Base-by-base conservation (phyloP, 306 rosid genomes). In the Sphenostylis stenocarpa region DNA sequence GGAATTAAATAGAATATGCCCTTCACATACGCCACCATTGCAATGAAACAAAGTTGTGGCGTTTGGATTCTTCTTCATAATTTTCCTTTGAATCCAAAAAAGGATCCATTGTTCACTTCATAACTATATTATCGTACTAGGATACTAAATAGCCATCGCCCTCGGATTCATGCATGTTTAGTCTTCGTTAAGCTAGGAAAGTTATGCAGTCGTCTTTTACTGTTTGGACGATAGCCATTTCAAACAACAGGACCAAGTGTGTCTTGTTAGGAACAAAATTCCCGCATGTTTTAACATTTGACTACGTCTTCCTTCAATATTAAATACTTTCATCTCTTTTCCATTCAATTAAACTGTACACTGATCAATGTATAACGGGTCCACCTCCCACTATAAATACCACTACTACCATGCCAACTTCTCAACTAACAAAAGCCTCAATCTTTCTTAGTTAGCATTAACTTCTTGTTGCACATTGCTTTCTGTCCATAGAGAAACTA, bases 301-400 rank as follows among this genome's bases (percentile, higher is more conserved):
- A 73, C 56, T n/a, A 1, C 1, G 57, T 73, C 70, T 44, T 83
- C 87, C 8, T 5, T 44, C 13, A 9, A 12, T 12, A 58, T 28
- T 31, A 60, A 15, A 28, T 29, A 13, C 31, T 61, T 16, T 61
- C 14, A 29, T 1, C 24, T 16, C 2, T 41, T 28, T 47, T 61
- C 12, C 45, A 12, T 61, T 45, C 51, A 3, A 13, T 60, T 19
- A 2, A 20, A 45, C 26, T 44, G 1, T 20, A 15, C 5, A 56
- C 39, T 3, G 13, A 36, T 34, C 44, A 73, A 58, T 5, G 5
- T 70, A n/a, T 24, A 0, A 56, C 8, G 1, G 67, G 68, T 17
- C 9, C 11, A 38, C 0, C 9, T 55, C 17, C 38, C 26, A 58
- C 57, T 72, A 72, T 39, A 72, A 72, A 57, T 73, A 56, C 43